Conservation (phyloP, 2,329 filamentous ascomycete species). For the Neopestalotiopsis rosae region DNA sequence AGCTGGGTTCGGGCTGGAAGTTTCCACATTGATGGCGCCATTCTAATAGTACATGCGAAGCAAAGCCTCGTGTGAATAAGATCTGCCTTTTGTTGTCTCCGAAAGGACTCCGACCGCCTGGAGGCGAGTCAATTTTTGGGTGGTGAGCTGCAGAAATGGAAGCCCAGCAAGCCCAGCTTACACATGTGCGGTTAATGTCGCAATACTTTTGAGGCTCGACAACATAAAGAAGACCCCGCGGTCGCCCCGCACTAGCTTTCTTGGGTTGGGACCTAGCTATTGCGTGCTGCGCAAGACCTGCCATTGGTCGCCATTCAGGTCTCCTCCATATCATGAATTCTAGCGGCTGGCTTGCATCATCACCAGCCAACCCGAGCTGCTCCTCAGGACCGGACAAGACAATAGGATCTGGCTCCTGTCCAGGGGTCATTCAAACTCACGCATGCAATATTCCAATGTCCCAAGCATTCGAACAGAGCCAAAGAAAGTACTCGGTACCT, state of each 20-base stretch:
- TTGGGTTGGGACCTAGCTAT: conserved; percentile 31
- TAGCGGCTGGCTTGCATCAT: conserved; percentile 35
- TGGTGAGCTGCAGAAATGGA: background rate
- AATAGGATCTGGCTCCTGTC: background rate
- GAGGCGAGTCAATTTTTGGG: conserved; percentile 14
- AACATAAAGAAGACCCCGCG: conserved; percentile 17
- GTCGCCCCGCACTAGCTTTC: conserved; percentile 34
- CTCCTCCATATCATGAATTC: conserved; percentile 37
- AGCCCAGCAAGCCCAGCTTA: background rate
- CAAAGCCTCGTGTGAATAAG: conserved; percentile 8
- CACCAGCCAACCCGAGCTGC: conserved; percentile 14
- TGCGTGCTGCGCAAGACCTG: conserved; percentile 36
- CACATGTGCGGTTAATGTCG: conserved; percentile 3
- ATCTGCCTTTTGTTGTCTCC: conserved; percentile 11
- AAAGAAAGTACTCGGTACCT: background rate
- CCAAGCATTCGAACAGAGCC: background rate
- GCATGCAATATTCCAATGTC: background rate
- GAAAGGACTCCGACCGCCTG: conserved; percentile 13
- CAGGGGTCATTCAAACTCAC: background rate
- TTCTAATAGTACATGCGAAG: conserved; percentile 2
- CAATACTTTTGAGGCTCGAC: conserved; percentile 11
- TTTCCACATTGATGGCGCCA: conserved; percentile 16
- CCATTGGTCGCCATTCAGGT: conserved; percentile 35
- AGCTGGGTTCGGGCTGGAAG: conserved; percentile 2
- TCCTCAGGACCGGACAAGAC: conserved; percentile 3